Evolutionary conservation across 495 filamentous ascomycete species (phyloP).

Genomic region (Viridothelium virens): DNA sequence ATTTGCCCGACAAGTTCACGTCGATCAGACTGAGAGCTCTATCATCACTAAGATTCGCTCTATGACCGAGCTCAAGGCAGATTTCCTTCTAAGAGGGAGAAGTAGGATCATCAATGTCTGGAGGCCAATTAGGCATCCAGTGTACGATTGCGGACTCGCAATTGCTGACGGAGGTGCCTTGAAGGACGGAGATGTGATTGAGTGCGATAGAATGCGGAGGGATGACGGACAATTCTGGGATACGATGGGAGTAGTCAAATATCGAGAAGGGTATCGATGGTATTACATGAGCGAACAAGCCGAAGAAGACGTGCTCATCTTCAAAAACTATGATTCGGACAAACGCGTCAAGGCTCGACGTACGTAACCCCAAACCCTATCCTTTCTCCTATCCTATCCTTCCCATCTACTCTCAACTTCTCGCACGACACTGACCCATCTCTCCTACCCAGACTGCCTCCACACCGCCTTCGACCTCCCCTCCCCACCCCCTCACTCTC

Average conservation of each 20-base stretch:
- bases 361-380: background rate
- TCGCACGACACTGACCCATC: background rate
- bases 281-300: conserved; percentile 21
- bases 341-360: conserved; percentile 14
- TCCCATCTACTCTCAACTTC: background rate
- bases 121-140: conserved; percentile 23
- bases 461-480: conserved; percentile 24
- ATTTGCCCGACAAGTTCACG: conserved; percentile 23
- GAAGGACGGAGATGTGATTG: conserved; percentile 19
- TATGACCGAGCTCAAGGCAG: conserved; percentile 21
- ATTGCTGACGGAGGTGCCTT: conserved; percentile 21
- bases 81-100: conserved; percentile 18
- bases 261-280: conserved; percentile 22
- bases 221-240: conserved; percentile 23
- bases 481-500: conserved; percentile 10
- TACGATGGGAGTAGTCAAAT: conserved; percentile 24
- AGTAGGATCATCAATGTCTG: conserved; percentile 24
- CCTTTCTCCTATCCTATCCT: background rate
- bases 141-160: conserved; percentile 22
- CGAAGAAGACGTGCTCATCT: conserved; percentile 21
- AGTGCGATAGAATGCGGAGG: conserved; percentile 18
- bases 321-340: conserved; percentile 24
- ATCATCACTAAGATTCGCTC: conserved; percentile 19
- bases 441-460: conserved; percentile 6
- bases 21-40: conserved; percentile 20